These are phyloP conservation scores for Podosphaera aphanis DNA, from an alignment of 2,329 filamentous ascomycete species.

Conservation along the genomic window DNA sequence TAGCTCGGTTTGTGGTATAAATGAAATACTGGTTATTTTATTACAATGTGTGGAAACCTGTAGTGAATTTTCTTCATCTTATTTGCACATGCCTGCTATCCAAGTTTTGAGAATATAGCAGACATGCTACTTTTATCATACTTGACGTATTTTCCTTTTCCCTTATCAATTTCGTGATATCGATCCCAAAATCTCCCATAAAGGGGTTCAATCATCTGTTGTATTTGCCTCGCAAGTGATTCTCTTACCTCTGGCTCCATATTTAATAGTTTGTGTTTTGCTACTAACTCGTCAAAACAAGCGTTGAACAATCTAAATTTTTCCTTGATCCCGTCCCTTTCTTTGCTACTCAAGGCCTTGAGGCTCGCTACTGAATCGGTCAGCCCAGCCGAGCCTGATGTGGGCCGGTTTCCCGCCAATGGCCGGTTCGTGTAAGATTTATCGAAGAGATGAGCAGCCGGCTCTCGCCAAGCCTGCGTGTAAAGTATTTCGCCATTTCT, in stretches of 20 bases:
- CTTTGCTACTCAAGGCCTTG: conserved; percentile 64
- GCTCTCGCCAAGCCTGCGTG: conserved; percentile 69
- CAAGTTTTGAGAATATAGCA: conserved; percentile 23
- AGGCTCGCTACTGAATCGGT: conserved; percentile 64
- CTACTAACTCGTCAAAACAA: conserved; percentile 71
- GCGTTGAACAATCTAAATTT: conserved; percentile 86
- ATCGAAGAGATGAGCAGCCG: conserved; percentile 65
- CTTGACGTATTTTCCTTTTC: conserved; percentile 93
- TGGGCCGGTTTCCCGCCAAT: conserved; percentile 28
- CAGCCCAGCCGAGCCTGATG: conserved; percentile 37
- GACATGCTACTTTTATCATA: conserved; percentile 75
- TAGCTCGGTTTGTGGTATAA: neutral
- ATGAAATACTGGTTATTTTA: neutral
- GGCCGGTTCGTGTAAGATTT: conserved; percentile 71
- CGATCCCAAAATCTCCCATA: conserved; percentile 93
- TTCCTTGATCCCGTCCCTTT: conserved; percentile 87
- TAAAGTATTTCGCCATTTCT: conserved; percentile 71
- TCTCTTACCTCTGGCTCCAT: conserved; percentile 83
- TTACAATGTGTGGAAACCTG: neutral
- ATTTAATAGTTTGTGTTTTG: conserved; percentile 55
- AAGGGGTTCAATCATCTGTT: conserved; percentile 76
- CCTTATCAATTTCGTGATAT: conserved; percentile 94
- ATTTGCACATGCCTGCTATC: neutral
- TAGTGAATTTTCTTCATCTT: neutral
- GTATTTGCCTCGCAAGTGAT: conserved; percentile 61